Conservation (phyloP, 176 grass and related monocot genomes). For the Bothriochloa decipiens region DNA sequence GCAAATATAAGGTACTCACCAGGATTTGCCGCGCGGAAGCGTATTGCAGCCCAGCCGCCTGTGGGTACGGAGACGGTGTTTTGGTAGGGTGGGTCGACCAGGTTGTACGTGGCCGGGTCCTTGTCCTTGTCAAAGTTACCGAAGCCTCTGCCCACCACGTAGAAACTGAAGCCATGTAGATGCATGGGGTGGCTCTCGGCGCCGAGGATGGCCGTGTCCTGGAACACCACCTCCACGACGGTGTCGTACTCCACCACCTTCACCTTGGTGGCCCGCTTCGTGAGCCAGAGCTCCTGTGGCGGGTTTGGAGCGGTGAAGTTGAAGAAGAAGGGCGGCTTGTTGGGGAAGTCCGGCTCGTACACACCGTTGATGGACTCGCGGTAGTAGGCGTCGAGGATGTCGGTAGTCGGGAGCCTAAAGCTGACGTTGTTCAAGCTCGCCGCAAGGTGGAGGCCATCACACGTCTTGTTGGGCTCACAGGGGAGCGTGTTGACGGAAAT, state of each 20-base stretch:
- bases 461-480: neutral
- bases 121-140: constrained; percentile 21
- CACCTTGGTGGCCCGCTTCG: constrained; percentile 56
- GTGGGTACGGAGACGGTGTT: constrained; percentile 41
- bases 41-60: constrained; percentile 42
- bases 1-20: constrained; percentile 17
- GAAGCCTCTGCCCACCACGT: constrained; percentile 36
- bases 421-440: constrained; percentile 61
- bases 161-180: constrained; percentile 47
- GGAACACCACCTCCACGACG: constrained; percentile 50
- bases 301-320: constrained; percentile 37
- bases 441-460: constrained; percentile 26
- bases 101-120: constrained; percentile 39
- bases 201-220: constrained; percentile 33
- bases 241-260: constrained; percentile 69
- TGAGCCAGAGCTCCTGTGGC: neutral
- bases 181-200: constrained; percentile 51
- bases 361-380: neutral
- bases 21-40: constrained; percentile 42
- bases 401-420: constrained; percentile 6
- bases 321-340: constrained; percentile 50
- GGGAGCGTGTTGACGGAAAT: constrained; percentile 29
- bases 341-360: constrained; percentile 56
- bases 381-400: constrained; percentile 53
- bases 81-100: constrained; percentile 41